Evolutionary conservation across 345 rosid species (phyloP), one percentile per base, ranked within the genome.

Genomic region (Aurinia saxatilis): DNA sequence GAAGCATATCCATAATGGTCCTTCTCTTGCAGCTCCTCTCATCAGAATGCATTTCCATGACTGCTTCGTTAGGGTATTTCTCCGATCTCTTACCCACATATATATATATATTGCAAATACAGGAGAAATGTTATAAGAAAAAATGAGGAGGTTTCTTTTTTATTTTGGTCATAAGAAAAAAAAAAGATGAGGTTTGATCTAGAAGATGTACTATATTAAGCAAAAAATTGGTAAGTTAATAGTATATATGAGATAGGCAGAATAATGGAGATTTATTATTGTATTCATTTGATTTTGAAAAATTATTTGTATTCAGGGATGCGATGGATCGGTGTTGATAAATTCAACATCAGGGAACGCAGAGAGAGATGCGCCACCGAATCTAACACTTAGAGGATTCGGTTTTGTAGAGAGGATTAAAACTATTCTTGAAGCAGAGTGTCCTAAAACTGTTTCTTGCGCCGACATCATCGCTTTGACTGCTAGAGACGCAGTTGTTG

Each of bases 31-130:
- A 11, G 98, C 95, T 4, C 15, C 93, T 30, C 71, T 88, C 50
- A 42, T 88, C 34, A 79, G 98, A 77, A 88, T 86, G 98, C 82
- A 83, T 27, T 92, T 88, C 78, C 96, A 92, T 57, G 96, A 92
- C 65, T 92, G 93, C 68, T 86, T 92, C 25, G 95, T 88, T 13
- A 70, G 89, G 85, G 96, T 86, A 41, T 35, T 21, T 40, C 31
- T 29, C 17, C 17, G 11, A 60, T 5, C 17, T 30, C 0, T 21
- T 21, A 21, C 25, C 2, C 2, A 21, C 25, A 21, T 4, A 21
- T 21, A 21, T 21, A 21, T 1, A 21, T 21, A 1, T 21, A 21
- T n/a, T 21, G 25, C 25, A 21, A 2, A 21, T 21, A 21, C 25
- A 21, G n/a, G n/a, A n/a, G n/a, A n/a, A n/a, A n/a, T n/a, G n/a